These are phyloP conservation scores for Metschnikowia orientalis DNA, from an alignment of 805 yeast species.

Conservation along the genomic window DNA sequence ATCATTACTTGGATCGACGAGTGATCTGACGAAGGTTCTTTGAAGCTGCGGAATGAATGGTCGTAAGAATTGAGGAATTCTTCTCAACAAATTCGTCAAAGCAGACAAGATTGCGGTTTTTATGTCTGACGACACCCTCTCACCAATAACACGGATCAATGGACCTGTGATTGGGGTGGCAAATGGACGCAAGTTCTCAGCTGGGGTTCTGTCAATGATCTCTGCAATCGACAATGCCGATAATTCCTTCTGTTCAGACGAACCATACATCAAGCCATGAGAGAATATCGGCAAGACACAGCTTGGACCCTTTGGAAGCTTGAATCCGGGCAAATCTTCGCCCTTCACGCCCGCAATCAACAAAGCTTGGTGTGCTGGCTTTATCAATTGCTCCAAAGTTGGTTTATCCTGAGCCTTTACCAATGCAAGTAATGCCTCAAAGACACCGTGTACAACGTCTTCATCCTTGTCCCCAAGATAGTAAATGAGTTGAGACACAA, in stretches of 20 bases:
- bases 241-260: conserved; percentile 71
- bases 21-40: conserved; percentile 90
- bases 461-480: conserved; percentile 67
- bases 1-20: conserved; percentile 74
- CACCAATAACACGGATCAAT: conserved; percentile 95
- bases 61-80: conserved; percentile 85
- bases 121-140: conserved; percentile 83
- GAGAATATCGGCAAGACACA: conserved; percentile 86
- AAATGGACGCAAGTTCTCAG: conserved; percentile 75
- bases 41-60: conserved; percentile 98
- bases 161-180: conserved; percentile 97
- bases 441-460: conserved; percentile 59
- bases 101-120: conserved; percentile 92
- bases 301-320: conserved; percentile 76
- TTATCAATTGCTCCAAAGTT: conserved; percentile 68
- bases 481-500: conserved; percentile 65
- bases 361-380: conserved; percentile 75
- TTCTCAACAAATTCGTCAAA: conserved; percentile 66
- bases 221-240: conserved; percentile 90
- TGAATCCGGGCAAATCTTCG: conserved; percentile 68
- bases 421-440: conserved; percentile 60
- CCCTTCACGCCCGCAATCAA: conserved; percentile 58
- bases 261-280: conserved; percentile 95
- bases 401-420: conserved; percentile 73
- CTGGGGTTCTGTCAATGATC: conserved; percentile 78